Evolutionary conservation across 2,329 filamentous ascomycete species (phyloP).

Genomic region (Fusarium praegraminearum): DNA sequence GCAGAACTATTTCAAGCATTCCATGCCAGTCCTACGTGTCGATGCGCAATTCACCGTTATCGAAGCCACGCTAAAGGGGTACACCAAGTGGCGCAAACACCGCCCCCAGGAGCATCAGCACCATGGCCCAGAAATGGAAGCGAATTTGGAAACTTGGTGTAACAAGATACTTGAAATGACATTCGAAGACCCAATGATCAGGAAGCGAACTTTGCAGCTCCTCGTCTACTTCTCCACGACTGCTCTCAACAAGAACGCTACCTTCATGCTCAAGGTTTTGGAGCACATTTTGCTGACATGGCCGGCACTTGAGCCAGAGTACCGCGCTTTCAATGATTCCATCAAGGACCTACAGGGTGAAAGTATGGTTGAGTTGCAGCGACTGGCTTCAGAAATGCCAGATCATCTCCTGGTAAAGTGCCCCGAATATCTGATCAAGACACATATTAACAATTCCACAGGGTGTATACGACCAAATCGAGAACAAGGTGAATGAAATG

Average conservation of each 20-base stretch:
- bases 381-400: slow-evolving; percentile 89
- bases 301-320: slow-evolving; percentile 77
- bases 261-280: slow-evolving; percentile 88
- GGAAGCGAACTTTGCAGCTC: slow-evolving; percentile 83
- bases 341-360: slow-evolving; percentile 89
- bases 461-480: slow-evolving; percentile 89
- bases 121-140: slow-evolving; percentile 69
- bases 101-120: slow-evolving; percentile 56
- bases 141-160: slow-evolving; percentile 78
- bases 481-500: slow-evolving; percentile 85
- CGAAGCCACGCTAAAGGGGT: slow-evolving; percentile 89
- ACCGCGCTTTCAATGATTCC: slow-evolving; percentile 83
- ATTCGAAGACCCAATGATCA: slow-evolving; percentile 86
- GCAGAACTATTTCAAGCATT: slow-evolving; percentile 74
- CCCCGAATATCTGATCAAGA: background rate
- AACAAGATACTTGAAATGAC: slow-evolving; percentile 75
- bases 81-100: slow-evolving; percentile 76
- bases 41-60: slow-evolving; percentile 93
- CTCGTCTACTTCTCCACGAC: slow-evolving; percentile 87
- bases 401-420: slow-evolving; percentile 81
- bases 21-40: slow-evolving; percentile 78
- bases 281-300: slow-evolving; percentile 91
- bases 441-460: slow-evolving; percentile 48
- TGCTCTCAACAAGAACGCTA: slow-evolving; percentile 79
- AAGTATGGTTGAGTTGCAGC: slow-evolving; percentile 87